Evolutionary conservation across 164 flowering plant species (phyloP), one percentile per base, ranked within the genome.

Genomic region (Kalanchoe fedtschenkoi): DNA sequence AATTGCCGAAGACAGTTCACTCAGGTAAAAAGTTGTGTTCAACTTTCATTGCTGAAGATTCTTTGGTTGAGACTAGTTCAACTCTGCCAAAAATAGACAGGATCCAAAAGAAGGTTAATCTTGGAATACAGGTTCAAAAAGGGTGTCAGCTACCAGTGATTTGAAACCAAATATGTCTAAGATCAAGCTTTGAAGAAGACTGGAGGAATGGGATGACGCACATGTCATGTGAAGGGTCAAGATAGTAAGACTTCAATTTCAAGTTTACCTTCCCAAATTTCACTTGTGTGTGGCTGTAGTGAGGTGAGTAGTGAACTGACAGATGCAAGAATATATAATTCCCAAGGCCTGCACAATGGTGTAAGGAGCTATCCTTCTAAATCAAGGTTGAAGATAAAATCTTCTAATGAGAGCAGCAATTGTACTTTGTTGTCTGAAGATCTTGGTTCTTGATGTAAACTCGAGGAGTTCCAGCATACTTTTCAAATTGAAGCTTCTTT

Each of bases 401-500:
- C 60, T 35, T 55, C 42, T 62, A 77, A 71, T 15, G 37, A 69
- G 28, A 73, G 67, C 34, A n/a, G 28, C 11, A 55, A 75, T 3
- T 77, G 82, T 72, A 64, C 74, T 62, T 72, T 80, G 74, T 62
- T 79, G 17, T 69, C 76, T 14, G 61, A 69, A 59, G 81, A 76
- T 76, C 76, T 63, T 61, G 44, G 61, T 58, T 80, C 86, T 47
- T 77, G 58, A 68, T 71, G 65, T 51, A 58, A 69, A 68, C 63
- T 81, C 58, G 74, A 78, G 66, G 78, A 76, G 58, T 71, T 83
- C 33, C 85, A 80, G 72, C 71, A 79, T 75, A 93, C 97, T 67
- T 83, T 93, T 54, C 59, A 65, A 42, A 75, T 76, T 65, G 86
- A 89, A 63, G 86, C 90, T 42, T 68, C 73, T 63, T 67, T 70